These are phyloP conservation scores for Dipteronia sinensis DNA, from an alignment of 345 rosid genomes.

Conservation along the genomic window DNA sequence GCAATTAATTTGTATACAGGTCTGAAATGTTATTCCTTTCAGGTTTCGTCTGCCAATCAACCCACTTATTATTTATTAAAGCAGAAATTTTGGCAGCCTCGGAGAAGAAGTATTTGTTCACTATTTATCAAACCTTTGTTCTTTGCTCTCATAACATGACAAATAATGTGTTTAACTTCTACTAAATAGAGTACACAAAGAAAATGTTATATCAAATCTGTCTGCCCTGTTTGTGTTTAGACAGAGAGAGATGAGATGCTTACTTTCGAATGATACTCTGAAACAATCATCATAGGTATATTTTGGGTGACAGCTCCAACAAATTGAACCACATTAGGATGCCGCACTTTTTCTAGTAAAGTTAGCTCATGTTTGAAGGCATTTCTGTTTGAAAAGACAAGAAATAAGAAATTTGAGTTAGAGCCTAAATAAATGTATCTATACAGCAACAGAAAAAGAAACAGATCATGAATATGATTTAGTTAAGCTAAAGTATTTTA, in stretches of 20 bases:
- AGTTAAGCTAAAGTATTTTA: background rate
- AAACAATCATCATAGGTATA: slow-evolving; percentile 94
- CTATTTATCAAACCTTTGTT: background rate
- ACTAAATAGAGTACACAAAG: background rate
- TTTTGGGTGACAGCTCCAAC: slow-evolving; percentile 99
- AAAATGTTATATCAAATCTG: background rate
- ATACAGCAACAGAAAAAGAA: slow-evolving; percentile 1
- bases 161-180: background rate
- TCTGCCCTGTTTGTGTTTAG: slow-evolving; percentile 3
- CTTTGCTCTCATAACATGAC: background rate
- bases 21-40: background rate
- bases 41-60: background rate
- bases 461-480: background rate
- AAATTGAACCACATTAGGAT: slow-evolving; percentile 97
- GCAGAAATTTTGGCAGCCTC: background rate
- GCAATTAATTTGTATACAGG: background rate
- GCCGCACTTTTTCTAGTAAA: slow-evolving; percentile 81
- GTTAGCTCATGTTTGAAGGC: slow-evolving; percentile 87
- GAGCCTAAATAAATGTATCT: slow-evolving; percentile 6
- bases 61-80: background rate
- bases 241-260: slow-evolving; percentile 28
- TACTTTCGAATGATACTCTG: slow-evolving; percentile 84
- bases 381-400: slow-evolving; percentile 49
- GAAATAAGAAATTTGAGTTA: slow-evolving; percentile 4
- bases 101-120: background rate